phyloP scores from a whole-genome alignment of 352 stramenopile species.

The Plasmopara viticola region DNA sequence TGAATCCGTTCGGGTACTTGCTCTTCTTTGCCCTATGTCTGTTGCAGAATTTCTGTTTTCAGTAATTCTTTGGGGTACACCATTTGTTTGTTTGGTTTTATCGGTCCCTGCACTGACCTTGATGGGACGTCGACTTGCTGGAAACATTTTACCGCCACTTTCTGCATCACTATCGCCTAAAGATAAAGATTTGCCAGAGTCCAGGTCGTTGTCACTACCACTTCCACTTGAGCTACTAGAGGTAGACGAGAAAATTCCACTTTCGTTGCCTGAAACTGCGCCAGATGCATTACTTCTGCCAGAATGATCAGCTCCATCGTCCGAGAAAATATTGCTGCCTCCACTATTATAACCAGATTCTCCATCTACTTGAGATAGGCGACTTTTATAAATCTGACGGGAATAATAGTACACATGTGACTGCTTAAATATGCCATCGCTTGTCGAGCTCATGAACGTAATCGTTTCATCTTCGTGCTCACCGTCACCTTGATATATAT shows the following conservation, averaged over 20 bases:
- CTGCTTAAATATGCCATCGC: conserved; percentile 34
- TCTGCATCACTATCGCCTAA: conserved; percentile 28
- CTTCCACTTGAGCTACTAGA: conserved; percentile 54
- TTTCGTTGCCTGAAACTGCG: conserved; percentile 33
- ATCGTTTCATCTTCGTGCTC: conserved; percentile 25
- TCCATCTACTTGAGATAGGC: conserved; percentile 41
- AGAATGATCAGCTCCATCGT: conserved; percentile 44
- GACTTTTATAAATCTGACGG: conserved; percentile 12
- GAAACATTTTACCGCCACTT: conserved; percentile 14
- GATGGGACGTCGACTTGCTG: conserved; percentile 9
- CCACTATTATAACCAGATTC: conserved; percentile 53
- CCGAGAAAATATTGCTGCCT: conserved; percentile 41
- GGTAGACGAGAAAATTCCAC: conserved; percentile 33
- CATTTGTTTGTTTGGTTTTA: conserved; percentile 1
- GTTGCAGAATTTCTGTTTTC: conserved; percentile 9
- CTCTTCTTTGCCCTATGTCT: conserved; percentile 19
- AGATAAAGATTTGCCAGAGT: conserved; percentile 35
- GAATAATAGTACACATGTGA: conserved; percentile 27
- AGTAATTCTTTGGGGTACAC: conserved; percentile 1
- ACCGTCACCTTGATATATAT: conserved; percentile 45
- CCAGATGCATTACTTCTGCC: conserved; percentile 22
- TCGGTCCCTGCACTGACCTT: not conserved
- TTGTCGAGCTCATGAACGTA: not conserved
- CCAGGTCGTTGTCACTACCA: conserved; percentile 42
- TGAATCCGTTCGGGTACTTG: conserved; percentile 23